Conservation (phyloP, 345 rosid species). For the Salix exigua region DNA sequence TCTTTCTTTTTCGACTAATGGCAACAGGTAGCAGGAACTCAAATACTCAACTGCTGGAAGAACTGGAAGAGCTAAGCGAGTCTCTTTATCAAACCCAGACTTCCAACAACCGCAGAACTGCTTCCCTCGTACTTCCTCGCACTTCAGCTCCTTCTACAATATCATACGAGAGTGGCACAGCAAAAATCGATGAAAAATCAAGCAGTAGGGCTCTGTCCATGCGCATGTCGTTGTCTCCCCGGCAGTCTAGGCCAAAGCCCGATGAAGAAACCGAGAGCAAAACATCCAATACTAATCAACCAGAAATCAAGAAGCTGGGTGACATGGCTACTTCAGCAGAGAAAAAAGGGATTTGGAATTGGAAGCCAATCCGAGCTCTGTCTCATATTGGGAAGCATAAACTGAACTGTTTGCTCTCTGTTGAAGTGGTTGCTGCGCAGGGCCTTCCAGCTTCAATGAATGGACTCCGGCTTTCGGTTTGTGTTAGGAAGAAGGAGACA, state of each 20-base stretch:
- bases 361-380: slow-evolving; percentile 90
- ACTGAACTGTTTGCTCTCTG: slow-evolving; percentile 79
- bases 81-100: slow-evolving; percentile 70
- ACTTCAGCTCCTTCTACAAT: slow-evolving; percentile 43
- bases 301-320: slow-evolving; percentile 28
- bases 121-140: slow-evolving; percentile 82
- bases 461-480: slow-evolving; percentile 84
- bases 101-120: slow-evolving; percentile 49
- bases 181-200: slow-evolving; percentile 27
- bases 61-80: slow-evolving; percentile 77
- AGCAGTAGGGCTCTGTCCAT: slow-evolving; percentile 40
- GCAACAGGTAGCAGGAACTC: slow-evolving; percentile 59
- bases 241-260: slow-evolving; percentile 74
- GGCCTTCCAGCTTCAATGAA: slow-evolving; percentile 90
- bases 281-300: background rate
- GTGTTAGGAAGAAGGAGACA: slow-evolving; percentile 76
- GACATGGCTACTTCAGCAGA: slow-evolving; percentile 33
- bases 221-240: slow-evolving; percentile 86
- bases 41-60: slow-evolving; percentile 68
- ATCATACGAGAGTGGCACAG: slow-evolving; percentile 35
- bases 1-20: slow-evolving; percentile 18
- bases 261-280: slow-evolving; percentile 32
- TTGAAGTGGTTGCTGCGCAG: slow-evolving; percentile 75
- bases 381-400: slow-evolving; percentile 83
- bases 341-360: slow-evolving; percentile 80